Evolutionary conservation across 176 grass and related monocot species (phyloP).

Genomic region (Eleusine indica): DNA sequence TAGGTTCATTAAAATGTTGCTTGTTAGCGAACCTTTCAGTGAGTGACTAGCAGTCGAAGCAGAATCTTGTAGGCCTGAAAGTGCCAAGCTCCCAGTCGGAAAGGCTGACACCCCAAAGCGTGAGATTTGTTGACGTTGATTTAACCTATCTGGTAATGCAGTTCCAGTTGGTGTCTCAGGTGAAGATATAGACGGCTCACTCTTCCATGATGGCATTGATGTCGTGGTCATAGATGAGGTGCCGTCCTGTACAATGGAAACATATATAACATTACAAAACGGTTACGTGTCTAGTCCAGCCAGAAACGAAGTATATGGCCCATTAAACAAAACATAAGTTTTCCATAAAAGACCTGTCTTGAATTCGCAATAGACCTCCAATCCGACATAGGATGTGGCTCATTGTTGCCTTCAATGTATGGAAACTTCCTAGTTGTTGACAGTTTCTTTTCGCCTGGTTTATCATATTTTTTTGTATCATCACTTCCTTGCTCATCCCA

Average conservation of each 20-base stretch:
- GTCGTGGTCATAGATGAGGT: constrained; percentile 43
- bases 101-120: constrained; percentile 66
- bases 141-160: constrained; percentile 60
- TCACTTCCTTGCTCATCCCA: constrained; percentile 89
- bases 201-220: constrained; percentile 61
- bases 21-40: constrained; percentile 65
- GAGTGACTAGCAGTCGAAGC: constrained; percentile 48
- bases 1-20: constrained; percentile 60
- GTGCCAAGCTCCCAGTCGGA: constrained; percentile 49
- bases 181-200: constrained; percentile 54
- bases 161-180: constrained; percentile 56
- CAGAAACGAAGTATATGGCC: not conserved
- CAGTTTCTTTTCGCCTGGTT: constrained; percentile 64
- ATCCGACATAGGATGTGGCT: constrained; percentile 65
- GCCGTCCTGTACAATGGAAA: constrained; percentile 63
- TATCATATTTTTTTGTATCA: constrained; percentile 70
- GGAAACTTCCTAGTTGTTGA: constrained; percentile 65
- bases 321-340: constrained; percentile 37
- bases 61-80: constrained; percentile 67
- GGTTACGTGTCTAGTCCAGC: not conserved
- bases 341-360: constrained; percentile 60
- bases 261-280: constrained; percentile 28
- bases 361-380: constrained; percentile 75
- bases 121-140: constrained; percentile 58
- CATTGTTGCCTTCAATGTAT: constrained; percentile 59